phyloP scores from a whole-genome alignment of 306 rosid species.

The Lathyrus tuberosus region DNA sequence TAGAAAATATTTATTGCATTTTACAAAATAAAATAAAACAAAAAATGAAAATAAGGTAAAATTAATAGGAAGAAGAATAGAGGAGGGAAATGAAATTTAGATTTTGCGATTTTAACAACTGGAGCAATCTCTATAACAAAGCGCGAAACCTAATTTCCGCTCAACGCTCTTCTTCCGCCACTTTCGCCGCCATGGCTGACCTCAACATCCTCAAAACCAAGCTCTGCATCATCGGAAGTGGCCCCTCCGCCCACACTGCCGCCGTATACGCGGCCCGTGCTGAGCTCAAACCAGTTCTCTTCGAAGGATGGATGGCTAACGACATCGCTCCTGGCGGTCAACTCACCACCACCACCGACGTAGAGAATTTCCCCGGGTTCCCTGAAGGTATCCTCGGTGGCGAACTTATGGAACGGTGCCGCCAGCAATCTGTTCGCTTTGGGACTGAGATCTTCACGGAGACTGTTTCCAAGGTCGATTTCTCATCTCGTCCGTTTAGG shows the following conservation, averaged over 20 bases:
- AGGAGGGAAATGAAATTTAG: conserved; percentile 45
- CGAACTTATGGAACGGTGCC: conserved; percentile 76
- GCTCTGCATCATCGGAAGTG: conserved; percentile 84
- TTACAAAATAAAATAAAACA: no score
- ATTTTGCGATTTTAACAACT: conserved; percentile 28
- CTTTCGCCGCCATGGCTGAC: conserved; percentile 41
- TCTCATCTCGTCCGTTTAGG: conserved; percentile 64
- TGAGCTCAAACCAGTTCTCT: conserved; percentile 78
- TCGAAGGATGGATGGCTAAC: conserved; percentile 94
- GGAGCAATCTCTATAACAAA: conserved; percentile 27
- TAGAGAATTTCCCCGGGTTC: conserved; percentile 88
- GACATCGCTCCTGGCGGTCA: conserved; percentile 88
- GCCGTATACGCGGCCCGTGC: conserved; percentile 88
- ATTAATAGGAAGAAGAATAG: not conserved
- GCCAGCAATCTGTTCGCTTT: conserved; percentile 67
- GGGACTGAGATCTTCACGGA: conserved; percentile 81
- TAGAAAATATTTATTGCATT: no score
- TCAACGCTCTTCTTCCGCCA: conserved; percentile 17
- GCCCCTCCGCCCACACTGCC: conserved; percentile 87
- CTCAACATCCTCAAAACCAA: conserved; percentile 55
- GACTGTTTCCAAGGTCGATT: conserved; percentile 72
- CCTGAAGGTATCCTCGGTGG: conserved; percentile 72
- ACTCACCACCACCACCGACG: conserved; percentile 87
- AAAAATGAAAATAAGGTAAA: not conserved
- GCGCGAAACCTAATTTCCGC: conserved; percentile 40